These are phyloP conservation scores for Periconia sp. DNA, from an alignment of 2,329 filamentous ascomycete genomes.

Conservation along the genomic window DNA sequence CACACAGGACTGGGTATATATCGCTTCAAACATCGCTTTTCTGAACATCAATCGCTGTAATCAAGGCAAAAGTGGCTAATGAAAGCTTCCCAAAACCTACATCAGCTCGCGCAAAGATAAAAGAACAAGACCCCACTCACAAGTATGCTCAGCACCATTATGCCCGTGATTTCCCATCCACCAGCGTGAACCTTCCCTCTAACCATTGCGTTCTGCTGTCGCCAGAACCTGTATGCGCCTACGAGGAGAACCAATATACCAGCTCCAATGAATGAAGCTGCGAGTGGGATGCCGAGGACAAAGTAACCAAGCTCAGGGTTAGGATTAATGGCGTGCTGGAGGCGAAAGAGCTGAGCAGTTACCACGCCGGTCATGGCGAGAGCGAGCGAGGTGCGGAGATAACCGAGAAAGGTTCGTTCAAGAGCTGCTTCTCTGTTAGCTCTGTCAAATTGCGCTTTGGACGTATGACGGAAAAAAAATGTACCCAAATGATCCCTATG, in stretches of 20 bases:
- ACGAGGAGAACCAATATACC: constrained; percentile 58
- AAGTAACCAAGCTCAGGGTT: constrained; percentile 63
- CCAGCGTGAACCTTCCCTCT: constrained; percentile 63
- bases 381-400: constrained; percentile 73
- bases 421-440: constrained; percentile 60
- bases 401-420: constrained; percentile 76
- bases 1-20: no score
- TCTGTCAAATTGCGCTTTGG: constrained; percentile 7
- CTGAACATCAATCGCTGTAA: constrained; percentile 22
- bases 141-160: constrained; percentile 54
- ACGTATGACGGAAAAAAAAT: constrained; percentile 1
- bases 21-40: constrained; percentile 16
- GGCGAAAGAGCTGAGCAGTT: constrained; percentile 70
- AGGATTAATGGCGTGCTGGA: constrained; percentile 58
- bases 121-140: constrained; percentile 50
- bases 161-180: constrained; percentile 63
- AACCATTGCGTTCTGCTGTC: constrained; percentile 64
- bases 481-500: constrained; percentile 64
- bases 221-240: constrained; percentile 66
- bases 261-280: constrained; percentile 54
- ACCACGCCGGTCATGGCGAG: constrained; percentile 70
- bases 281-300: constrained; percentile 65
- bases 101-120: constrained; percentile 13
- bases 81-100: constrained; percentile 9
- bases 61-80: constrained; percentile 17